Evolutionary conservation across 2,329 filamentous ascomycete species (phyloP).

Genomic region (Fusarium paranaense): DNA sequence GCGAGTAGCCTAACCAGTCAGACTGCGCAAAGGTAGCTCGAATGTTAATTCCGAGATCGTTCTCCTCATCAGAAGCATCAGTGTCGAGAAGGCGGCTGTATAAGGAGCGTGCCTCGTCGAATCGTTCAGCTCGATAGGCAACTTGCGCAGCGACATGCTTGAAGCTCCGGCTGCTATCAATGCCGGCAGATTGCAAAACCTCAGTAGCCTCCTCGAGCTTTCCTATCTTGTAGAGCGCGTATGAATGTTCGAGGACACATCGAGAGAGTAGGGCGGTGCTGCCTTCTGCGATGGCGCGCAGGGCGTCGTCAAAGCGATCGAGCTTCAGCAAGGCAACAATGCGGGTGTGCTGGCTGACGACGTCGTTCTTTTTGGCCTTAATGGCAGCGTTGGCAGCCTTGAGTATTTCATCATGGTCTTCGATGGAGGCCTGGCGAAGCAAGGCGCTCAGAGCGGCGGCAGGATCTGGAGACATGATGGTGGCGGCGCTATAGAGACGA

Average conservation of each 20-base stretch:
- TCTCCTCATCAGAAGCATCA: slow-evolving; percentile 70
- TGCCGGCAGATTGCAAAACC: slow-evolving; percentile 50
- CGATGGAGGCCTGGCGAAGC: slow-evolving; percentile 66
- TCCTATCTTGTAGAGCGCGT: slow-evolving; percentile 86
- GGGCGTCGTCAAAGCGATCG: slow-evolving; percentile 83
- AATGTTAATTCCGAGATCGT: slow-evolving; percentile 82
- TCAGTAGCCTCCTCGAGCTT: slow-evolving; percentile 73
- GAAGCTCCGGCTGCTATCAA: slow-evolving; percentile 50
- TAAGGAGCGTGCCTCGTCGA: slow-evolving; percentile 71
- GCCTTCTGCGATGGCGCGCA: slow-evolving; percentile 74
- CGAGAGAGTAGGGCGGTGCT: slow-evolving; percentile 69
- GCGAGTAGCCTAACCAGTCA: slow-evolving; percentile 70
- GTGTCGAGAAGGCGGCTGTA: slow-evolving; percentile 70
- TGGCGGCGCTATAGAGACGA: slow-evolving; percentile 27
- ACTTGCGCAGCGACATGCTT: slow-evolving; percentile 72
- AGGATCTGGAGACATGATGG: slow-evolving; percentile 58
- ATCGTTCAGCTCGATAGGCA: slow-evolving; percentile 81
- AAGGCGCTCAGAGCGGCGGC: slow-evolving; percentile 64
- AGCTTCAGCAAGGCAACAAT: slow-evolving; percentile 83
- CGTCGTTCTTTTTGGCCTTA: slow-evolving; percentile 69
- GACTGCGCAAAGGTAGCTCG: slow-evolving; percentile 78
- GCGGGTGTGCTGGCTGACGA: slow-evolving; percentile 74
- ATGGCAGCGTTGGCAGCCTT: slow-evolving; percentile 71
- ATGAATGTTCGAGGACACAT: slow-evolving; percentile 78
- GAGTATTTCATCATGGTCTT: slow-evolving; percentile 81